Conservation (phyloP, 1,284 basidiomycete genomes). For the Irpex lacteus region DNA sequence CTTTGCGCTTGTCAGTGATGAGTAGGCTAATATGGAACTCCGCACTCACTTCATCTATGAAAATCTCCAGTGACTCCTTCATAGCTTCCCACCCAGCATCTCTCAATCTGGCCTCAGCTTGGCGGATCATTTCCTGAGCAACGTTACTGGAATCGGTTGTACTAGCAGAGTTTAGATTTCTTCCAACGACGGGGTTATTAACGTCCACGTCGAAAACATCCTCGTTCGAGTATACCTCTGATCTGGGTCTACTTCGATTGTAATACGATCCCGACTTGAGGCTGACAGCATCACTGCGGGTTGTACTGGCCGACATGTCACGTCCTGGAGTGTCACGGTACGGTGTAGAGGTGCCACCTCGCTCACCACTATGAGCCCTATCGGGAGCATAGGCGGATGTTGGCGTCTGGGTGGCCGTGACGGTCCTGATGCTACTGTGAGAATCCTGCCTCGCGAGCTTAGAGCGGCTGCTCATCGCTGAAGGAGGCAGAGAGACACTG, state of each 20-base stretch:
- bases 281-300: constrained; percentile 6
- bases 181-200: neutral
- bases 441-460: constrained; percentile 48
- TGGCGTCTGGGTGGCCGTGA: constrained; percentile 39
- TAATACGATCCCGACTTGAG: constrained; percentile 9
- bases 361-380: neutral
- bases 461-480: constrained; percentile 7
- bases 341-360: constrained; percentile 3
- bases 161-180: neutral
- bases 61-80: constrained; percentile 54
- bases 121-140: constrained; percentile 36
- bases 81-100: constrained; percentile 57
- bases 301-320: constrained; percentile 12
- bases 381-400: constrained; percentile 7
- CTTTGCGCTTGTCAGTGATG: constrained; percentile 30
- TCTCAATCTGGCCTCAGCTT: constrained; percentile 50
- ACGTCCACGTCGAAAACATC: neutral
- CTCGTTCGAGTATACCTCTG: constrained; percentile 12
- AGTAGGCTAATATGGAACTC: neutral
- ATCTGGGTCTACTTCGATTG: constrained; percentile 9
- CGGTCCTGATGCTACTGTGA: constrained; percentile 65
- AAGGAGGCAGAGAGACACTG: constrained; percentile 31
- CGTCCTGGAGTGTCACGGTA: constrained; percentile 22
- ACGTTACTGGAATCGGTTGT: neutral
- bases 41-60: constrained; percentile 55